phyloP scores from a whole-genome alignment of 225 moss, liverwort and hornwort species.

The Sphagnum contortum region DNA sequence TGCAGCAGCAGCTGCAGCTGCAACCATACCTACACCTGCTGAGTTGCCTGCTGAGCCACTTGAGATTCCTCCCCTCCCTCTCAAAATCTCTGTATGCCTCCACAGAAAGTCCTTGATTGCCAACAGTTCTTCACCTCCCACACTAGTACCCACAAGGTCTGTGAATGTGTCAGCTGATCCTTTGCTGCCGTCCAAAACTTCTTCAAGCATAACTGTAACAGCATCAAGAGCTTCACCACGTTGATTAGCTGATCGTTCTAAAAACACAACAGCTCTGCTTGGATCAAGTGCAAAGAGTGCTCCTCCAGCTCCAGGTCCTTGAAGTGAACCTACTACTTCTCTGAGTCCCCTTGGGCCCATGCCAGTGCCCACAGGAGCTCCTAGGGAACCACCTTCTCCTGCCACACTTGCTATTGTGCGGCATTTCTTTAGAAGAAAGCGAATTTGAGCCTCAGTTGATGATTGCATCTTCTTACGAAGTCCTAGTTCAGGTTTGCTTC shows the following conservation, averaged over 20 bases:
- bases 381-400: conserved; percentile 68
- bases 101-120: conserved; percentile 81
- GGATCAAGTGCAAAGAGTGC: conserved; percentile 91
- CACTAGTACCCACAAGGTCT: conserved; percentile 38
- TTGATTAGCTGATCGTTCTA: conserved; percentile 61
- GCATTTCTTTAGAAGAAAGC: conserved; percentile 86
- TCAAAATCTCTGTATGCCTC: conserved; percentile 77
- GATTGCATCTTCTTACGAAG: conserved; percentile 74
- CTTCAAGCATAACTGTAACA: conserved; percentile 54
- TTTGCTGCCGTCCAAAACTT: conserved; percentile 34
- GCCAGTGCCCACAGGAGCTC: conserved; percentile 52
- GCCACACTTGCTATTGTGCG: conserved; percentile 72
- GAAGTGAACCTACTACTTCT: conserved; percentile 47
- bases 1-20: conserved; percentile 91
- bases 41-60: conserved; percentile 66
- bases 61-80: conserved; percentile 77
- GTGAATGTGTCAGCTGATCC: conserved; percentile 27
- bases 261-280: conserved; percentile 72
- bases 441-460: conserved; percentile 70
- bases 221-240: conserved; percentile 67
- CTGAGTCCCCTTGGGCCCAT: conserved; percentile 66
- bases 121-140: conserved; percentile 61
- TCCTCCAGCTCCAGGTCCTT: conserved; percentile 68
- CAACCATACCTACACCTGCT: conserved; percentile 97
- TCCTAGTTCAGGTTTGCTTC: conserved; percentile 63